These are phyloP conservation scores for Aspergillus quadricinctus DNA, from an alignment of 2,329 filamentous ascomycete genomes.

Conservation along the genomic window DNA sequence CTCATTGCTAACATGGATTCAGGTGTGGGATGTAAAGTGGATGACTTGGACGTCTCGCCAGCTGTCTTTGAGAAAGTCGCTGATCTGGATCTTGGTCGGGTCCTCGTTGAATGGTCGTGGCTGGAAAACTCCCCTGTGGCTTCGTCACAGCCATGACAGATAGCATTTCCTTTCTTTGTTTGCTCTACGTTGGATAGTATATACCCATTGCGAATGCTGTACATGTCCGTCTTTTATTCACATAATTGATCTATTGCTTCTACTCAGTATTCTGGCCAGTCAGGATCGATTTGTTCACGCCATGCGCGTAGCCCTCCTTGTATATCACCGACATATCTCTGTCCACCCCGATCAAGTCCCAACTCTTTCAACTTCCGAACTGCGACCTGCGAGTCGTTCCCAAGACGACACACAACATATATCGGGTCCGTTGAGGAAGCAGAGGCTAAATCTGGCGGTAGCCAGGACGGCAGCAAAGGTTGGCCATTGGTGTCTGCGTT, in stretches of 20 bases:
- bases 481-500: constrained; percentile 1
- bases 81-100: constrained; percentile 43
- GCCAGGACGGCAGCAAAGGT: constrained; percentile 20
- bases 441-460: constrained; percentile 22
- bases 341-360: constrained; percentile 29
- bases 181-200: not conserved
- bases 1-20: constrained; percentile 7
- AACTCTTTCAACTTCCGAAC: constrained; percentile 40
- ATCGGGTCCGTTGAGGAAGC: constrained; percentile 28
- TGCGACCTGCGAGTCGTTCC: constrained; percentile 47
- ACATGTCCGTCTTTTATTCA: not conserved
- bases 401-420: constrained; percentile 46
- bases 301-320: constrained; percentile 41
- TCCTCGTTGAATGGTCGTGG: constrained; percentile 50
- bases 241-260: not conserved
- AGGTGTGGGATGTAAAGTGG: constrained; percentile 46
- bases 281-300: constrained; percentile 38
- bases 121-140: constrained; percentile 34
- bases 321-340: constrained; percentile 39
- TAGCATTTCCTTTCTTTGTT: constrained; percentile 2
- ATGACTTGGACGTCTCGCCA: constrained; percentile 49
- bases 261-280: constrained; percentile 38
- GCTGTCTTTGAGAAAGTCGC: constrained; percentile 47
- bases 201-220: not conserved
- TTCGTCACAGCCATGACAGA: constrained; percentile 2